A percentile compares a stretch with the other conserved stretches of the same genome.
phyloP scores from a whole-genome alignment of 2,329 filamentous ascomycete genomes.

The Harringtonia lauricola region DNA sequence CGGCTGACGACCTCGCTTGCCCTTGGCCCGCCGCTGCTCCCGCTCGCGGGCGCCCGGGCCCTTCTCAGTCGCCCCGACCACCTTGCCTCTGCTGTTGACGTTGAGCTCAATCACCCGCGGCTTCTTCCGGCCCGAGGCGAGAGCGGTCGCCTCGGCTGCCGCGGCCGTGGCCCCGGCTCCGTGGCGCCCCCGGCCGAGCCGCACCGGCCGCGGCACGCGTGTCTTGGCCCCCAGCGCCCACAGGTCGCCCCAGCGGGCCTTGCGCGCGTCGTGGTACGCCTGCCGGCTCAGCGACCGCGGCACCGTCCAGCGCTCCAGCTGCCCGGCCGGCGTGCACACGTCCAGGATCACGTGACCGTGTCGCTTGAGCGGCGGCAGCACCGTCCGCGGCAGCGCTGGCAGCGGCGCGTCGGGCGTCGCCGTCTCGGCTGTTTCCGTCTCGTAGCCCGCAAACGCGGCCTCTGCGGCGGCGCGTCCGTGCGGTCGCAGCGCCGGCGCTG shows the following conservation, averaged over 20 bases:
- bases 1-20: too few relatives aligned
- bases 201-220: conserved; percentile 48
- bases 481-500: conserved; percentile 18
- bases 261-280: conserved; percentile 87
- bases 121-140: too few relatives aligned
- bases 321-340: conserved; percentile 75
- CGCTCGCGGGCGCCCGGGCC: too few relatives aligned
- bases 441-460: conserved; percentile 68
- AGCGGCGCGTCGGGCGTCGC: conserved; percentile 28
- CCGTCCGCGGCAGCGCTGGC: conserved; percentile 63
- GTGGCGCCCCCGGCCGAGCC: conserved; percentile 24
- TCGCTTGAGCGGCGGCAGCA: conserved; percentile 77
- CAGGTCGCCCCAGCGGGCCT: conserved; percentile 82
- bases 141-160: background rate
- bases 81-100: too few relatives aligned
- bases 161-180: background rate
- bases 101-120: too few relatives aligned
- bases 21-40: too few relatives aligned
- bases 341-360: conserved; percentile 83
- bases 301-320: conserved; percentile 88
- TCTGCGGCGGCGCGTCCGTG: conserved; percentile 48
- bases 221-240: conserved; percentile 96
- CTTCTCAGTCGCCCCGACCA: too few relatives aligned
- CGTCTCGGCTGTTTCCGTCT: conserved; percentile 21
- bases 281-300: conserved; percentile 69